phyloP scores from a whole-genome alignment of 495 filamentous ascomycete species.

The Beverwykella pulmonaria region DNA sequence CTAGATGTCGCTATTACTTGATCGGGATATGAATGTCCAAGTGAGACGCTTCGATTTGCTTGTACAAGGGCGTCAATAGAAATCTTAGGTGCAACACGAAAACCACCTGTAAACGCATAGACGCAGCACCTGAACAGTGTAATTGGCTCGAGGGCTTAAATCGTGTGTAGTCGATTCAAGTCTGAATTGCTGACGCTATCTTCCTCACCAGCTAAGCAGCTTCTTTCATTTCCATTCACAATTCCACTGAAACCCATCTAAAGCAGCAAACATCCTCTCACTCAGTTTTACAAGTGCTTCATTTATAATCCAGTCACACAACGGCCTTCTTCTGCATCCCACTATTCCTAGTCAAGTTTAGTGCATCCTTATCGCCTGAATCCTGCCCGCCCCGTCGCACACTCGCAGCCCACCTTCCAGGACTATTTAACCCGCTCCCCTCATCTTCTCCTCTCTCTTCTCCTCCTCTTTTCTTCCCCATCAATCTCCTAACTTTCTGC shows the following conservation, averaged over 20 bases:
- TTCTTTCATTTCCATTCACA: no score
- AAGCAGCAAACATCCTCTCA: not conserved
- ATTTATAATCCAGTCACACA: not conserved
- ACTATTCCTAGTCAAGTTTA: slow-evolving; percentile 2
- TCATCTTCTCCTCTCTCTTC: not conserved
- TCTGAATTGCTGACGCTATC: no score
- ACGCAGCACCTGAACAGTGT: no score
- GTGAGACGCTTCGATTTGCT: no score
- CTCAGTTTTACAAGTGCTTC: not conserved
- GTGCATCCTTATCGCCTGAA: slow-evolving; percentile 6
- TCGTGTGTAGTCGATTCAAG: no score
- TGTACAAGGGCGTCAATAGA: no score
- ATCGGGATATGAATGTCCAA: not conserved
- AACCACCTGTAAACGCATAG: no score
- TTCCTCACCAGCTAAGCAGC: no score
- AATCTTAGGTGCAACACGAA: no score
- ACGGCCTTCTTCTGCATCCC: not conserved
- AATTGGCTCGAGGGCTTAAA: no score
- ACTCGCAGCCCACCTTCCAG: not conserved
- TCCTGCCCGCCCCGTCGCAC: not conserved
- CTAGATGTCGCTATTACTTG: slow-evolving; percentile 23
- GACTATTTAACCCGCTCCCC: slow-evolving; percentile 4
- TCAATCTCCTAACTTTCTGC: not conserved
- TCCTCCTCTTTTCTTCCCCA: not conserved
- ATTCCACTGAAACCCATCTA: no score